Evolutionary conservation across 768 basidiomycete species (phyloP), one percentile per base, ranked within the genome.

Genomic region (Agaricus bisporus): DNA sequence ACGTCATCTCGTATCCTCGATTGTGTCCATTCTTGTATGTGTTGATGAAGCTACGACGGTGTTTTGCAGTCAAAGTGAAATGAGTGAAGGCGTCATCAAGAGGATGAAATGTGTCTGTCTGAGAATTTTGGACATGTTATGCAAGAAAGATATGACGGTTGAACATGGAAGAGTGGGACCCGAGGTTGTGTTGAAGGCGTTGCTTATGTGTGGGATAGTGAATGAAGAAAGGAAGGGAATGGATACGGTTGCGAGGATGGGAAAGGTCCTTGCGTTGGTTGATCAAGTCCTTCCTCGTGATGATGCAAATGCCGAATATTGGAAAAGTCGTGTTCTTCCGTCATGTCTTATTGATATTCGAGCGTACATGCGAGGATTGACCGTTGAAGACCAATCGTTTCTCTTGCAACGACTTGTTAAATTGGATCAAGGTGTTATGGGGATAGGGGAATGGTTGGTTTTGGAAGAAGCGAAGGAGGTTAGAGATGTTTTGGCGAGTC

Each of bases 401-500:
- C 63, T 90, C 22, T 62, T 89, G 25, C 68, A 74, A 44, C 74
- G 81, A 5, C 71, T 91, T 2, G 70, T 78, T 18, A 69, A 64
- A 15, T 65, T 90, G 12, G 89, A 91, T 57, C 64, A 71, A 5
- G 81, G 79, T 2, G 64, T 72, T 22, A 66, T 78, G 18, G 82
- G 81, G 3, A 66, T 86, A 2, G 84, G 80, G 15, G 83, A 86
- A 55, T 91, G 87, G 86, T 60, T 91, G 22, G 59, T 91, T 8
- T 60, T 68, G n/a, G 80, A 85, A 57, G 85, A 87, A 56, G 60
- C 86, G 54, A 81, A 79, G 62, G 67, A 73, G n/a, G 66, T 86
- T 42, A 66, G 66, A 6, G 64, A 64, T 11, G 62, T 67, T 18
- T 66, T 82, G 18, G 69, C 71, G 47, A 56, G 59, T 1, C 63